Percentiles rank a stretch among this genome's conserved stretches.
These are phyloP conservation scores for Coleophoma cylindrospora DNA, from an alignment of 2,329 filamentous ascomycete species.

Conservation along the genomic window DNA sequence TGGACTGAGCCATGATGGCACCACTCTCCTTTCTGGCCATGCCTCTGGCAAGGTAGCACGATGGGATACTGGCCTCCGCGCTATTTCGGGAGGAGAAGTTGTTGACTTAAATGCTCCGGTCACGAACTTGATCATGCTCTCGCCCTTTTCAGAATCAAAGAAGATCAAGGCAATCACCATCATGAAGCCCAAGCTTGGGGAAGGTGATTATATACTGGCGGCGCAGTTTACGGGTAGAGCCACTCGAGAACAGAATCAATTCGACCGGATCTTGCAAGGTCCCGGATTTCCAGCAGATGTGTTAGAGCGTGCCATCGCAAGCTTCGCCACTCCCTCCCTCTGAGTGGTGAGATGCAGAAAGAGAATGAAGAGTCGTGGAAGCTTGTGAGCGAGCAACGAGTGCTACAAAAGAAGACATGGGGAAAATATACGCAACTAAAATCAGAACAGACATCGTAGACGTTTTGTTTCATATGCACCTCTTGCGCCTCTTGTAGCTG, in stretches of 20 bases:
- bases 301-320: slow-evolving; percentile 44
- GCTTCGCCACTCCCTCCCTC: slow-evolving; percentile 29
- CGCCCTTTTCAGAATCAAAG: slow-evolving; percentile 46
- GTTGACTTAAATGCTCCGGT: slow-evolving; percentile 67
- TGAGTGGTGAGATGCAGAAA: slow-evolving; percentile 27
- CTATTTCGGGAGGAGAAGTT: slow-evolving; percentile 19
- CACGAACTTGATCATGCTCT: slow-evolving; percentile 73
- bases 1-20: slow-evolving; percentile 76
- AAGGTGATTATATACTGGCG: slow-evolving; percentile 60
- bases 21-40: slow-evolving; percentile 75
- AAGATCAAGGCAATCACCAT: slow-evolving; percentile 50
- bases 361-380: slow-evolving; percentile 40
- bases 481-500: not conserved
- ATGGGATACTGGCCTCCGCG: slow-evolving; percentile 62
- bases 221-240: slow-evolving; percentile 49
- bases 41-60: slow-evolving; percentile 69
- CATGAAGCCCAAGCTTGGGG: slow-evolving; percentile 73
- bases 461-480: not conserved
- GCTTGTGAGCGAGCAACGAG: slow-evolving; percentile 38
- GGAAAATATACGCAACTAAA: slow-evolving; percentile 24
- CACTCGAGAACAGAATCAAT: slow-evolving; percentile 2
- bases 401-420: slow-evolving; percentile 35
- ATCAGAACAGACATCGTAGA: slow-evolving; percentile 12
- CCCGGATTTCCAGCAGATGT: slow-evolving; percentile 27
- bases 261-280: slow-evolving; percentile 14